phyloP scores from a whole-genome alignment of 805 yeast genomes.

The Lipomyces starkeyi region DNA sequence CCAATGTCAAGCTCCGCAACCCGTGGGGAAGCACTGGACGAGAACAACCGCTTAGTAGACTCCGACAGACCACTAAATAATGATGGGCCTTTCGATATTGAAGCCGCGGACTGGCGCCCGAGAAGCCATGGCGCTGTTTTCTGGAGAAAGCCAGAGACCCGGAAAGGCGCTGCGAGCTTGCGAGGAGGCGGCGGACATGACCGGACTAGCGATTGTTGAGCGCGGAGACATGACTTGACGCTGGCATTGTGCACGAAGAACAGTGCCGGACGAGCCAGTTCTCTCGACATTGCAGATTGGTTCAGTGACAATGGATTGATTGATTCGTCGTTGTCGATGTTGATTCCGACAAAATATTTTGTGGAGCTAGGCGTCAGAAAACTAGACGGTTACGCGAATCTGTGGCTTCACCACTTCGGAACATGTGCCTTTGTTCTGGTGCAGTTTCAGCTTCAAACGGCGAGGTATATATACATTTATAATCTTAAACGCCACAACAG shows the following conservation, averaged over 20 bases:
- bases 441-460: no score
- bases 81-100: background rate
- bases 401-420: no score
- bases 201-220: background rate
- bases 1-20: background rate
- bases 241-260: constrained; percentile 28
- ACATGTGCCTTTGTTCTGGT: no score
- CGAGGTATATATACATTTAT: no score
- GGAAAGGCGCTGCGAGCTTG: background rate
- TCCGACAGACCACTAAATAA: background rate
- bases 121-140: background rate
- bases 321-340: no score
- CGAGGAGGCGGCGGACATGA: constrained; percentile 4
- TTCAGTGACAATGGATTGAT: background rate
- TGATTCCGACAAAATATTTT: no score
- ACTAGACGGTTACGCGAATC: no score
- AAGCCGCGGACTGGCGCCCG: background rate
- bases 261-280: constrained; percentile 33
- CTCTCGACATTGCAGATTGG: constrained; percentile 17
- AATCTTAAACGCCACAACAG: no score
- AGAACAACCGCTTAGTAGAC: constrained; percentile 2
- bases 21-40: background rate
- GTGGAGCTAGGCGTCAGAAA: no score
- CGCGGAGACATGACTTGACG: constrained; percentile 13
- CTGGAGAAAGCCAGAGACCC: background rate